Base-by-base conservation (phyloP, 257 asterid genomes). In the Avicennia marina region DNA sequence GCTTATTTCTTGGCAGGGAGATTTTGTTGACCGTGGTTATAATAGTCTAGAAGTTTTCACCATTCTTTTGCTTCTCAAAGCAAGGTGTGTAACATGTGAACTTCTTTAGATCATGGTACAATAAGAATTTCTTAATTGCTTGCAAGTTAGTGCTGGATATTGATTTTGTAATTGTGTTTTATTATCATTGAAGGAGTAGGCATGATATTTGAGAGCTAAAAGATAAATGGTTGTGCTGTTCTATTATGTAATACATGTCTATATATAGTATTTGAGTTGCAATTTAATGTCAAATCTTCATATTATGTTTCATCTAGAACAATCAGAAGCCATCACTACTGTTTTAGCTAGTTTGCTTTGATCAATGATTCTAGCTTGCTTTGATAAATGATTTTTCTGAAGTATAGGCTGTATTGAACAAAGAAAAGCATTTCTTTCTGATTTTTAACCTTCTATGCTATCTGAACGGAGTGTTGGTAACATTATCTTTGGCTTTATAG, bases 11-110 rank as follows among this genome's bases (percentile, higher is more conserved):
- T 70, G 39, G 62, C 80, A 91, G 98, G 98, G 98, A 66, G 98
- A 91, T 72, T 91, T 91, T 75, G 98, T 91, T 69, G 98, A 91
- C 67, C 98, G 98, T 61, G 98, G 98, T 55, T 91, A 91, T 66
- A 91, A 91, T 70, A 91, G 98, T 77, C 80, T 91, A 41, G 98
- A 91, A 78, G 97, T 88, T 63, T 91, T 91, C 78, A 85, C 95
- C 52, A 91, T 91, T 69, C 84, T 91, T 69, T 80, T 91, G 82
- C 97, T 91, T 51, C 95, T 91, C 56, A 91, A 91, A 74, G 98
- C 98, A 56, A 91, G 98, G 98, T 93, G 69, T 55, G 73, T 36
- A 38, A 47, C 26, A 40, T 4, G 58, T 32, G 46, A 45, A 21
- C 17, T 12, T 7, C 19, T 13, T 27, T 57, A 52, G n/a, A 11